These are phyloP conservation scores for Mycena crocata DNA, from an alignment of 768 basidiomycete genomes.

Conservation along the genomic window DNA sequence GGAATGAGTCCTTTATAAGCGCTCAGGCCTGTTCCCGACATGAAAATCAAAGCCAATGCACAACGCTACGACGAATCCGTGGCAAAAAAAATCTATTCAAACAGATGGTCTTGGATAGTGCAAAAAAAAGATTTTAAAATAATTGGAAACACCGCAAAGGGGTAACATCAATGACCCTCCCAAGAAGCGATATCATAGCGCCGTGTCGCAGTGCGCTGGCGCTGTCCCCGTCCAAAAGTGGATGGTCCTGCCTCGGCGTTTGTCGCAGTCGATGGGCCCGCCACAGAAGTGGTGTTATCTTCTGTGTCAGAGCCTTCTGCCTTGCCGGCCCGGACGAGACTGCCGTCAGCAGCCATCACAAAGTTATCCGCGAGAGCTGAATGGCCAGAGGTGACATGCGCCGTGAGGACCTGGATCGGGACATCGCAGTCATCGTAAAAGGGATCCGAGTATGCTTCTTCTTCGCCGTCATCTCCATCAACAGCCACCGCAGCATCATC, in stretches of 20 bases:
- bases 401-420: conserved; percentile 15
- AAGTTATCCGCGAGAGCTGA: not conserved
- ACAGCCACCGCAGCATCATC: not conserved
- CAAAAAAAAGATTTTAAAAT: not conserved
- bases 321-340: conserved; percentile 12
- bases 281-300: too few species aligned
- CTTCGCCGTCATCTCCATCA: not conserved
- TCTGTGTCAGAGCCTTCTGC: conserved; percentile 1
- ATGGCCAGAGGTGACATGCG: not conserved
- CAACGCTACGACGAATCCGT: too few species aligned
- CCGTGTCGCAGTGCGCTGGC: not conserved
- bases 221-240: not conserved
- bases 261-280: too few species aligned
- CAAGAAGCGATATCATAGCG: not conserved
- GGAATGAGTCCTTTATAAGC: too few species aligned
- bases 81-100: too few species aligned
- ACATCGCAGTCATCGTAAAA: conserved; percentile 24
- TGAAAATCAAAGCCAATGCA: too few species aligned
- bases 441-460: not conserved
- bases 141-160: not conserved
- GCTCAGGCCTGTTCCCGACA: too few species aligned
- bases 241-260: not conserved
- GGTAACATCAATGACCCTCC: not conserved
- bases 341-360: not conserved
- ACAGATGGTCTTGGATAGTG: too few species aligned